These are phyloP conservation scores for Chenopodium quinoa DNA, from an alignment of 148 eudicot species.

Conservation along the genomic window DNA sequence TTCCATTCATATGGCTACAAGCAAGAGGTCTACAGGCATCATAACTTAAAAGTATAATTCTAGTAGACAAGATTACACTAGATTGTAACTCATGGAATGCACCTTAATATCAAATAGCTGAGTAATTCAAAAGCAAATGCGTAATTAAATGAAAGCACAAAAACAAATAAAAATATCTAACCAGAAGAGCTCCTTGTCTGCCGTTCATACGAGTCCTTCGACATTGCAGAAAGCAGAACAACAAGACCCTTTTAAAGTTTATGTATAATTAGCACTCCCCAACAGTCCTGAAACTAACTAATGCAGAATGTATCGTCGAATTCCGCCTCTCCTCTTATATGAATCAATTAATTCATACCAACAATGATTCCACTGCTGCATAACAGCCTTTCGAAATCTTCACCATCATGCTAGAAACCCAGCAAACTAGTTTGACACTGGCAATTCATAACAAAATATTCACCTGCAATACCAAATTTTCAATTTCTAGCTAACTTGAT, in stretches of 20 bases:
- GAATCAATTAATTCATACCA: constrained; percentile 7
- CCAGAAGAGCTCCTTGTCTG: constrained; percentile 32
- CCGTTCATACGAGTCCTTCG: constrained; percentile 30
- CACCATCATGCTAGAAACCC: constrained; percentile 1
- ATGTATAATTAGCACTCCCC: constrained; percentile 9
- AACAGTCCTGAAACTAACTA: neutral
- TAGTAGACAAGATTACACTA: neutral
- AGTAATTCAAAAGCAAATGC: neutral
- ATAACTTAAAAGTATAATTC: neutral
- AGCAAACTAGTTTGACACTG: neutral
- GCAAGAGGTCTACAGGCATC: neutral
- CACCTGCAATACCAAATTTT: constrained; percentile 7
- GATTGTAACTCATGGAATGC: neutral
- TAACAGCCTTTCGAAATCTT: neutral
- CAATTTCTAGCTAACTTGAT: neutral
- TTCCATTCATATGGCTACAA: neutral
- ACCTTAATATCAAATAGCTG: neutral
- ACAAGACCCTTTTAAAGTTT: constrained; percentile 7
- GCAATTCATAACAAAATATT: constrained; percentile 6
- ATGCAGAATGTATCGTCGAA: neutral
- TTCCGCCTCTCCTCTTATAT: constrained; percentile 6
- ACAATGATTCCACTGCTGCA: neutral
- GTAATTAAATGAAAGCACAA: neutral
- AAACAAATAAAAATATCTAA: neutral
- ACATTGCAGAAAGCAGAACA: constrained; percentile 26